phyloP scores from a whole-genome alignment of 257 asterid genomes.

The Penstemon barbatus region DNA sequence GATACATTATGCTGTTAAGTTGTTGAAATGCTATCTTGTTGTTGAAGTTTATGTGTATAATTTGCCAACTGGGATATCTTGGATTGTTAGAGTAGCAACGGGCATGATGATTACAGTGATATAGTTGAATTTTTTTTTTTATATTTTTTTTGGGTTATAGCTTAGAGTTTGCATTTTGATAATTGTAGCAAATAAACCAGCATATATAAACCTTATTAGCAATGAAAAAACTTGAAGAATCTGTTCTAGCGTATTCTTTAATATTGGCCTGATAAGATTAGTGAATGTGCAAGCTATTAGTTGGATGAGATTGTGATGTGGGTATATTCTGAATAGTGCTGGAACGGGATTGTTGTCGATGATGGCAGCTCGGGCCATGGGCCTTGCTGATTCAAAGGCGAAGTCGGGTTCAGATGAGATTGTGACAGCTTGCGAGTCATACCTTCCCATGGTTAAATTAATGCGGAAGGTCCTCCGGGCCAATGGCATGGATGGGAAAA shows the following conservation, averaged over 20 bases:
- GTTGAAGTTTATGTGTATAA: background rate
- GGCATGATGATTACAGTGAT: background rate
- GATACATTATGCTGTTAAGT: background rate
- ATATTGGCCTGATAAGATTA: background rate
- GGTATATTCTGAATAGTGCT: slow-evolving; percentile 53
- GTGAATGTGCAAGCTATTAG: slow-evolving; percentile 11
- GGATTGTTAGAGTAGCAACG: background rate
- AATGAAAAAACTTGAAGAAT: background rate
- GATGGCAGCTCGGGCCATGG: slow-evolving; percentile 95
- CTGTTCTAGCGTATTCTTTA: background rate
- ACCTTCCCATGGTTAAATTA: slow-evolving; percentile 93
- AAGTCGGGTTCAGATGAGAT: slow-evolving; percentile 42
- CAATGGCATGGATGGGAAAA: slow-evolving; percentile 61
- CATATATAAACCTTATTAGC: background rate
- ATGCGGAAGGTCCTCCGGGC: slow-evolving; percentile 73
- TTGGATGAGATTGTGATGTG: slow-evolving; percentile 5
- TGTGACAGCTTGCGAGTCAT: slow-evolving; percentile 95
- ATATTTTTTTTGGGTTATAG: background rate
- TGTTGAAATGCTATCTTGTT: background rate
- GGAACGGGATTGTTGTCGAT: slow-evolving; percentile 91
- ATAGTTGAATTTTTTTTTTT: background rate
- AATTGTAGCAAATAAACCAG: background rate
- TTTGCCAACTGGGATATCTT: background rate
- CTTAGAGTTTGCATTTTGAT: background rate
- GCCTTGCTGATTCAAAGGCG: slow-evolving; percentile 35